Conservation (phyloP, 345 rosid genomes). For the Dipteronia dyeriana region DNA sequence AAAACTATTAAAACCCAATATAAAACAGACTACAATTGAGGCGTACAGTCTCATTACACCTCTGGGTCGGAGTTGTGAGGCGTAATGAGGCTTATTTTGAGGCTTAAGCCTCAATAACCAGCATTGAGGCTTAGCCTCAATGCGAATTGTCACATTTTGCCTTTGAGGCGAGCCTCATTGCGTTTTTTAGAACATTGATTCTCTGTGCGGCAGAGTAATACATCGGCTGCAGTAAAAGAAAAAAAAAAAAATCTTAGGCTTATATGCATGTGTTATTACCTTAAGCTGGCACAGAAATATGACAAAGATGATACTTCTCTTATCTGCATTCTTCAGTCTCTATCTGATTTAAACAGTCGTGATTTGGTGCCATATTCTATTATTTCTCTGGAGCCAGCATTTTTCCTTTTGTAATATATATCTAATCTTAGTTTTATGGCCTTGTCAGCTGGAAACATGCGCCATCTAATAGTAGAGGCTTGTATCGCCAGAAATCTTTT, state of each 20-base stretch:
- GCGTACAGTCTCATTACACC: too few relatives aligned
- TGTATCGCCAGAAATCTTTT: conserved; percentile 84
- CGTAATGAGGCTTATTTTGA: too few relatives aligned
- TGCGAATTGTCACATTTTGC: too few relatives aligned
- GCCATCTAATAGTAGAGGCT: conserved; percentile 95
- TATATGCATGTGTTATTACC: too few relatives aligned
- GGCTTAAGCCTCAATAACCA: too few relatives aligned
- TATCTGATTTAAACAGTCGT: conserved; percentile 7
- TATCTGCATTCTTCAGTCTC: conserved; percentile 8
- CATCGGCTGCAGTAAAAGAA: not conserved
- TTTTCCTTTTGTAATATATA: not conserved
- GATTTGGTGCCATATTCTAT: not conserved
- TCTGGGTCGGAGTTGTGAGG: too few relatives aligned
- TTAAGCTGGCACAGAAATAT: too few relatives aligned
- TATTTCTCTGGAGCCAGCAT: not conserved
- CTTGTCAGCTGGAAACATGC: conserved; percentile 91
- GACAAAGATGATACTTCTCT: conserved; percentile 3
- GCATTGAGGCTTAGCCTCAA: too few relatives aligned
- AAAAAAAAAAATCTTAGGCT: not conserved
- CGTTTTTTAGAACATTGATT: too few relatives aligned
- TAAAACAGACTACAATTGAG: too few relatives aligned
- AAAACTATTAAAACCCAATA: too few relatives aligned
- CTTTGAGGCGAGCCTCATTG: too few relatives aligned
- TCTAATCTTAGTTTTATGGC: conserved; percentile 22
- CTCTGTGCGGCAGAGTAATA: not conserved